Base-by-base conservation (phyloP, 139 green algal species). In the Zygnema cylindricum region DNA sequence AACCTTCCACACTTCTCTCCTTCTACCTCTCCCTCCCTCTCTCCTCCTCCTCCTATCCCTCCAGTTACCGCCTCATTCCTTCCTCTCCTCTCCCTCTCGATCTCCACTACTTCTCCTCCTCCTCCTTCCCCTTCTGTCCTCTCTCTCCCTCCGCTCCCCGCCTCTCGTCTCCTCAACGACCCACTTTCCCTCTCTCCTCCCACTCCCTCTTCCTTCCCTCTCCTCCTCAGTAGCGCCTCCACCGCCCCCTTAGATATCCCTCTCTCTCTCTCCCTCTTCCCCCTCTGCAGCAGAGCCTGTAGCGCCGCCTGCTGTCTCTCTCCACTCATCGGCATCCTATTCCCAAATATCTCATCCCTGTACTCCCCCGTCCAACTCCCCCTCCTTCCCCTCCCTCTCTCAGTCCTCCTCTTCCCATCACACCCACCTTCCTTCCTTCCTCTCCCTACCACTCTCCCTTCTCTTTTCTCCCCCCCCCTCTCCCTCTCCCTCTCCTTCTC, bases 61-160 rank as follows among this genome's bases (percentile, higher is more conserved):
- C 49, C 7, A 25, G 7, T 16, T 16, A 25, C 49, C 49, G 49
- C 49, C 49, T 63, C 49, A 7, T 16, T 63, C 49, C 16, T 63
- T 16, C 16, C 49, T 63, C 49, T 63, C 49, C 49, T 16, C 16
- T 16, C 49, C 49, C 16, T 16, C 49, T 25, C 16, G 49, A 63
- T 16, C 7, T 16, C 30, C 76, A 69, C 49, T 49, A 7, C 76
- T 33, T n/a, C n/a, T n/a, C n/a, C n/a, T n/a, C n/a, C 43, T 33
- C 41, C 76, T 49, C 76, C 76, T 83, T n/a, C 41, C 32, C 32
- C 43, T 69, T 33, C n/a, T 83, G 76, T 83, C 76, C 41, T 54
- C n/a, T 33, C 43, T n/a, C 41, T 25, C 78, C 21, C 49, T 55
- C 25, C 38, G 35, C 35, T 22, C 36, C 78, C 38, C 38, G 2